Evolutionary conservation across 495 filamentous ascomycete genomes (phyloP), one percentile per base, ranked within the genome.

Genomic region (Hypoxylon lienhwacheense): DNA sequence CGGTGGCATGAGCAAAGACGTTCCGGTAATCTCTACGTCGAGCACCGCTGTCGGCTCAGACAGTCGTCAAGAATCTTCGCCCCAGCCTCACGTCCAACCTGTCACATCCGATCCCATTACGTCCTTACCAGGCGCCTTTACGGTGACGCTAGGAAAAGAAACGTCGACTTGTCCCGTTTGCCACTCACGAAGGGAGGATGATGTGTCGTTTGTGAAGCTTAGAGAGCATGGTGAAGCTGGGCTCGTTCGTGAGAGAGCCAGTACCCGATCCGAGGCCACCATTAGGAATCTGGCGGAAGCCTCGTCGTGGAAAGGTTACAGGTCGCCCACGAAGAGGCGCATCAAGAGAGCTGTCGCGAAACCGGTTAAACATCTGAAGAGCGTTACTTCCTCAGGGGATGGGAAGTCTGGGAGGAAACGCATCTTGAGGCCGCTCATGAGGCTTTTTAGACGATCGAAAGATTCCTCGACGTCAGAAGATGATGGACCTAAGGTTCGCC

Each of bases 131-230:
- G 2, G 11, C 8, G 6, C 37, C 5, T 2, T 36, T 14, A 15
- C 12, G 12, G 1, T 17, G 5, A 1, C 19, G 5, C 11, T 1
- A 7, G 5, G n/a, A 12, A 2, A 11, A 24, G 2, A 15, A n/a
- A 17, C n/a, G 8, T 4, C 24, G 16, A 37, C 12, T 21, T 67
- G 64, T 26, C 20, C 57, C 11, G 16, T 31, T 1, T 67, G 64
- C 16, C 24, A 17, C 4, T 29, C 28, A 22, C 61, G 33, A n/a
- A 22, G 52, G 1, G 54, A 55, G 19, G 22, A 14, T 16, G 32
- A 25, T 12, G 21, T 50, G 11, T 11, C 24, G 25, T 40, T 48
- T 5, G 3, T 4, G 16, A 1, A 6, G 37, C 32, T 54, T 49
- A 53, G 16, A 17, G 24, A 44, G 15, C n/a, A 29, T 7, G 49